Percentiles rank a stretch among this genome's conserved stretches.
Conservation (phyloP, 1,139 yeast species). For the Lodderomyces parapsilosis region DNA sequence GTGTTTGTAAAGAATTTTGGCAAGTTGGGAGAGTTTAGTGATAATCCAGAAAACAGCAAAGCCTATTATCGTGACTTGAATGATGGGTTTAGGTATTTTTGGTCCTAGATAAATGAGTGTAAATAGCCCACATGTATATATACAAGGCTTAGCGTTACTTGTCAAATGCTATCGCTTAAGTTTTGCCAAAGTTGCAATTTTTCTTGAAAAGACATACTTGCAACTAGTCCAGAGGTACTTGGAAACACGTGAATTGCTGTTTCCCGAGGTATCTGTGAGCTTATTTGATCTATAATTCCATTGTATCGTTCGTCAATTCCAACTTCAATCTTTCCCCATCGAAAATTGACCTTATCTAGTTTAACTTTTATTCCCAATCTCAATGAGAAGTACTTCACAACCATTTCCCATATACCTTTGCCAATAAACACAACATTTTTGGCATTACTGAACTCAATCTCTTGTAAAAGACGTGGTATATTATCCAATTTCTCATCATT, state of each 20-base stretch:
- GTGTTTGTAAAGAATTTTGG: constrained; percentile 42
- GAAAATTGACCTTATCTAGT: constrained; percentile 26
- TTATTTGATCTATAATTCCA: constrained; percentile 18
- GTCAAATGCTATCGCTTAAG: constrained; percentile 11
- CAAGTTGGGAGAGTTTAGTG: constrained; percentile 33
- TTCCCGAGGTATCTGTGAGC: constrained; percentile 11
- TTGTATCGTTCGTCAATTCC: constrained; percentile 17
- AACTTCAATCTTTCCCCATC: constrained; percentile 53
- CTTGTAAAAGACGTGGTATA: constrained; percentile 52
- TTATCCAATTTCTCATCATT: constrained; percentile 52
- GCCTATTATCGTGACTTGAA: constrained; percentile 34
- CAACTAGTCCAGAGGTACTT: constrained; percentile 75
- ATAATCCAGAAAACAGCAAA: constrained; percentile 22
- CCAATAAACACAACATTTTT: constrained; percentile 60
- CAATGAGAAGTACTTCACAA: constrained; percentile 34
- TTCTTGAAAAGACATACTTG: constrained; percentile 43
- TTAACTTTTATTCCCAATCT: constrained; percentile 16
- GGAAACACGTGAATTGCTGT: constrained; percentile 58
- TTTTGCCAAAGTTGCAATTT: constrained; percentile 51
- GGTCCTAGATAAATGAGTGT: constrained; percentile 20
- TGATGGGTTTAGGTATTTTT: constrained; percentile 31
- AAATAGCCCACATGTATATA: neutral
- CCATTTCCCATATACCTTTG: constrained; percentile 74
- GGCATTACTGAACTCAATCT: constrained; percentile 40
- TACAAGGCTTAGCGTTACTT: neutral